Evolutionary conservation across 2,329 filamentous ascomycete species (phyloP).

Genomic region (Hymenoscyphus fraxineus): DNA sequence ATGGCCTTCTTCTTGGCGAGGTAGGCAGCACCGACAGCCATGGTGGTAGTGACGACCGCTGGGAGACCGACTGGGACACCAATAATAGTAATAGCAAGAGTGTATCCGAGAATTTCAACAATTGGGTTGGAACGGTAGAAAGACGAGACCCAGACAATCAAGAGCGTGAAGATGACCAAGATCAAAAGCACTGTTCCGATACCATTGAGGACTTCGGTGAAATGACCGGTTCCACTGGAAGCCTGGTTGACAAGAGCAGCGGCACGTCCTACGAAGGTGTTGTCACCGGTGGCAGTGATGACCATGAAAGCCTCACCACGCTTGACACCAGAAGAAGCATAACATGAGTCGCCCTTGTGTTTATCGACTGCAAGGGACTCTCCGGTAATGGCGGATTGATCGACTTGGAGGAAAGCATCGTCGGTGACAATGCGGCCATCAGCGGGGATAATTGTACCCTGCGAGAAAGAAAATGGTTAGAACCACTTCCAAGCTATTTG

Average conservation of each 20-base stretch:
- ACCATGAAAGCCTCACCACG: constrained; percentile 83
- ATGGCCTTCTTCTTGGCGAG: constrained; percentile 91
- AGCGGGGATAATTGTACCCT: constrained; percentile 84
- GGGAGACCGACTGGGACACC: constrained; percentile 92
- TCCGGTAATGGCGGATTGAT: constrained; percentile 88
- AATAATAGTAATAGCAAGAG: constrained; percentile 84
- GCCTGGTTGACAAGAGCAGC: constrained; percentile 81
- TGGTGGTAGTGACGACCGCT: constrained; percentile 88
- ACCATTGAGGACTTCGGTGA: constrained; percentile 84
- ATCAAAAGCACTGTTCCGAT: constrained; percentile 79
- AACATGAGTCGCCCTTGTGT: constrained; percentile 75
- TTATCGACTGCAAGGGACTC: constrained; percentile 91
- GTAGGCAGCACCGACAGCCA: constrained; percentile 90
- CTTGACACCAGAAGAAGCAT: constrained; percentile 84
- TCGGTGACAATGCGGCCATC: constrained; percentile 84
- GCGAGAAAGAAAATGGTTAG: neutral
- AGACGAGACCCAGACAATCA: constrained; percentile 79
- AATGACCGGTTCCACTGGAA: constrained; percentile 72
- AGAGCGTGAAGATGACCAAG: constrained; percentile 74
- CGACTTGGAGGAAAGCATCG: constrained; percentile 80
- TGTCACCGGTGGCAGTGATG: constrained; percentile 80
- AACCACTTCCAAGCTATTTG: neutral
- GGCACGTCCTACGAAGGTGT: constrained; percentile 84
- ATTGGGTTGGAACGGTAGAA: constrained; percentile 86
- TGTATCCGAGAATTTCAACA: constrained; percentile 76